Evolutionary conservation across 2,329 filamentous ascomycete species (phyloP), one percentile per base, ranked within the genome.

Genomic region (Proliferodiscus dingleyae): DNA sequence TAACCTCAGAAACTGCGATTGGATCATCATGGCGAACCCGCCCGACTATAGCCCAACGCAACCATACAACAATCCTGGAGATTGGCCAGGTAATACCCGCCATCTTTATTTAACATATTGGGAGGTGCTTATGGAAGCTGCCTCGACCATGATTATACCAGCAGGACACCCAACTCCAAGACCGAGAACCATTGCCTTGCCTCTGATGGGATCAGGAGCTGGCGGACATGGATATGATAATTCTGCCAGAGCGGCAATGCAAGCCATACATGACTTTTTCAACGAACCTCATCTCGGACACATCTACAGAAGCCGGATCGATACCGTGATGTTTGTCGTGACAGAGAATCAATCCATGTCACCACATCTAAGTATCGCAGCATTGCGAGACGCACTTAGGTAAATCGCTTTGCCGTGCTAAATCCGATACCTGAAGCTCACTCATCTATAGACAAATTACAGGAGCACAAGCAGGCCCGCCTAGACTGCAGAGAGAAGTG

Each of bases 121-220:
- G 2, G 28, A 30, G 4, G 15, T 30, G 15, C 15, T 30, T 13
- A 2, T 13, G 2, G 6, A 2, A n/a, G 28, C 28, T 30, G 4
- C 15, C 2, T 7, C n/a, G n/a, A n/a, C n/a, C n/a, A n/a, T 7
- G 6, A n/a, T 2, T 6, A 4, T 13, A 30, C 9, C 7, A 13
- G 4, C 9, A 13, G 10, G 2, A 15, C 3, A 30, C 15, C 1
- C 2, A 13, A 6, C 4, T 6, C 2, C 13, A 1, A n/a, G 1
- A n/a, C 28, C 28, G 11, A 2, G 5, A n/a, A 30, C 11, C 28
- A 30, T 30, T 30, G 28, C 15, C 5, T n/a, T 30, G 11, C 28
- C 28, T 4, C 15, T 30, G 28, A 30, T 30, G 28, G 28, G 28
- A 30, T 30, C 28, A 30, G 28, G 11, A 11, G 28, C 28, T 30